These are phyloP conservation scores for Suillus subalutaceus DNA, from an alignment of 768 basidiomycete genomes.

Conservation along the genomic window DNA sequence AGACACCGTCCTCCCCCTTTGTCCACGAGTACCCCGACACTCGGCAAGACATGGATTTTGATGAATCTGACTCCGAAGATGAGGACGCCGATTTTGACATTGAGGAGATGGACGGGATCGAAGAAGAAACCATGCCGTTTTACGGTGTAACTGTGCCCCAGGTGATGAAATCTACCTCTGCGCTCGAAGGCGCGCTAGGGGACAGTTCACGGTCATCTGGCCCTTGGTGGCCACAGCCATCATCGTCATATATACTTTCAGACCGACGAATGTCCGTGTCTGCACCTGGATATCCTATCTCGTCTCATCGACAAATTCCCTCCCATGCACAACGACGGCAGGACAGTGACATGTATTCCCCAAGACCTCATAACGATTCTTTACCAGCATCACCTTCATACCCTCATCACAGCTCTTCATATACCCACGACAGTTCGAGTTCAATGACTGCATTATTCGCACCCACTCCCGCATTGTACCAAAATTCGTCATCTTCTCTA, in stretches of 20 bases:
- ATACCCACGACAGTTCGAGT: slow-evolving; percentile 27
- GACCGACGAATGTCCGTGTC: slow-evolving; percentile 36
- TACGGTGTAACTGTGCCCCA: slow-evolving; percentile 27
- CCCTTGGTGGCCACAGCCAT: slow-evolving; percentile 10
- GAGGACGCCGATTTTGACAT: slow-evolving; percentile 38
- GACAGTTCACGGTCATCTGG: slow-evolving; percentile 22
- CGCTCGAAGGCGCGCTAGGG: slow-evolving; percentile 35
- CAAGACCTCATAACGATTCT: slow-evolving; percentile 10
- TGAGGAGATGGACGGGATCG: slow-evolving; percentile 36
- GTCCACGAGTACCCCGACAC: slow-evolving; percentile 14
- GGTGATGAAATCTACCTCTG: slow-evolving; percentile 33
- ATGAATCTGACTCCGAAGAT: slow-evolving; percentile 32
- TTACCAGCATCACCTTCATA: slow-evolving; percentile 17
- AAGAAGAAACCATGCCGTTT: slow-evolving; percentile 23
- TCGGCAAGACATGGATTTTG: slow-evolving; percentile 28
- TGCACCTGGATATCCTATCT: slow-evolving; percentile 32
- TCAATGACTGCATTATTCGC: slow-evolving; percentile 24
- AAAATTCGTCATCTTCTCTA: slow-evolving; percentile 29
- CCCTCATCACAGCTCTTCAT: slow-evolving; percentile 21
- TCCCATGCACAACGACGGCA: slow-evolving; percentile 18
- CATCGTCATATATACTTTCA: slow-evolving; percentile 14
- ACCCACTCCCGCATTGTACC: slow-evolving; percentile 23
- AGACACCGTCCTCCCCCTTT: slow-evolving; percentile 35
- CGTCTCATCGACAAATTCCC: slow-evolving; percentile 22
- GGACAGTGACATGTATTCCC: slow-evolving; percentile 23